Evolutionary conservation across 139 green algal species (phyloP), one percentile per base, ranked within the genome.

Genomic region (Ettlia oleoabundans): DNA sequence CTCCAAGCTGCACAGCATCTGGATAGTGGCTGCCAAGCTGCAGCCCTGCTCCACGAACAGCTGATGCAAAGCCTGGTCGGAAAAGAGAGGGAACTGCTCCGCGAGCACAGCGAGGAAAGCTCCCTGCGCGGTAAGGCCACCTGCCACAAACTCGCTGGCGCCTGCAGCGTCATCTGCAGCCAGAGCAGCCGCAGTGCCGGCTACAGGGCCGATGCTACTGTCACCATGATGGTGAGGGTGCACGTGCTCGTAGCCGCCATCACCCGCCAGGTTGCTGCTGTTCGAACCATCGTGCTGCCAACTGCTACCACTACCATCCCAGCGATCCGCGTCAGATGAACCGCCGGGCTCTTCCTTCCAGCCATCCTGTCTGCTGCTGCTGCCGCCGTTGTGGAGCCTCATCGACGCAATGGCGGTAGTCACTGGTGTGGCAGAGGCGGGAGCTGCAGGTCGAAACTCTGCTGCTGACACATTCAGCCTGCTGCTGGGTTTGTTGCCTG

Each of bases 21-120:
- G 74, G 32, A 91, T 32, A 1, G 89, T 84, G 8, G 67, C 78
- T 28, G 76, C 52, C 66, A 93, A 28, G 64, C 84, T 64, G 30
- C 71, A 22, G 1, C 58, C 41, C 32, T 86, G 78, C 33, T 85
- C 61, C 37, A 76, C 35, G 58, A 91, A 84, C 38, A 89, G 58
- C 55, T 89, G 81, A 10, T 9, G 55, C 63, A 89, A 65, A 3
- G 63, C 80, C 18, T 64, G 76, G 1, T 30, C 38, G 4, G 84
- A 87, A 10, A 85, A 91, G 18, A 76, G 37, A 9, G 87, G 87
- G 41, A 91, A 91, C 70, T 89, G 84, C 58, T 89, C 35, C 3
- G 52, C 52, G 38, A 91, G 87, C 30, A 91, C 82, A 30, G 63
- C 68, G 32, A 91, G 35, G 41, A 85, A 80, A 7, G 84, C 84